phyloP scores from a whole-genome alignment of 2,329 filamentous ascomycete genomes.

The Epichloe festucae region DNA sequence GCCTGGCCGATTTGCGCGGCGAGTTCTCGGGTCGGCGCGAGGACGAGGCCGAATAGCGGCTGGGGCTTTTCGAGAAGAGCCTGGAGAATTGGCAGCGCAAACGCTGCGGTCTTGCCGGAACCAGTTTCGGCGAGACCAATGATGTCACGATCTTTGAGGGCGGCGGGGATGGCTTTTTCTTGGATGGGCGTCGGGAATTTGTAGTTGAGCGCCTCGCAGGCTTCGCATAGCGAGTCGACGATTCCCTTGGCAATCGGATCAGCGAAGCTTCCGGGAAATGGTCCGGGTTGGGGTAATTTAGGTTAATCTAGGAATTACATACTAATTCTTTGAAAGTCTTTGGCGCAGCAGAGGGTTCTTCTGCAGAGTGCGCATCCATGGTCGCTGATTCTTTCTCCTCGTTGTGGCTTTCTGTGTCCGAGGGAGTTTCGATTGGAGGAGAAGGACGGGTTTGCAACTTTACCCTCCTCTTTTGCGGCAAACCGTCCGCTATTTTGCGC shows the following conservation, averaged over 20 bases:
- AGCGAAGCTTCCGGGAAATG: neutral
- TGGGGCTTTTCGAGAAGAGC: constrained; percentile 80
- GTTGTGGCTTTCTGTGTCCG: constrained; percentile 5
- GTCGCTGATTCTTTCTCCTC: constrained; percentile 21
- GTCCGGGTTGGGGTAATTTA: neutral
- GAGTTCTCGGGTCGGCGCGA: constrained; percentile 87
- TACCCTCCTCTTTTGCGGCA: constrained; percentile 10
- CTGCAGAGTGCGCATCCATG: constrained; percentile 19
- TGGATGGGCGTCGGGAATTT: constrained; percentile 84
- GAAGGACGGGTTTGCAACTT: neutral
- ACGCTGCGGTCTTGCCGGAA: constrained; percentile 90
- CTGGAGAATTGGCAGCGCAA: constrained; percentile 85
- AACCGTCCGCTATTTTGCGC: constrained; percentile 25
- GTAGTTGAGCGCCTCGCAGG: constrained; percentile 71
- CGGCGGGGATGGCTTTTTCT: constrained; percentile 66
- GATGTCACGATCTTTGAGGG: constrained; percentile 69
- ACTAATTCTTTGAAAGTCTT: constrained; percentile 58
- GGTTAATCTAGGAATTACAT: constrained; percentile 7
- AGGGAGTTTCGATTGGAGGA: neutral
- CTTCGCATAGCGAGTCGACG: constrained; percentile 77
- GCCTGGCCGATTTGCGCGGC: constrained; percentile 82
- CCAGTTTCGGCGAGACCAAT: constrained; percentile 94
- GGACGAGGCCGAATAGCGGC: constrained; percentile 72
- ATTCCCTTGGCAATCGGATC: constrained; percentile 45
- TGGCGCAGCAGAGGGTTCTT: constrained; percentile 19